These are phyloP conservation scores for Boletus sensibilis DNA, from an alignment of 768 basidiomycete genomes.

Conservation along the genomic window DNA sequence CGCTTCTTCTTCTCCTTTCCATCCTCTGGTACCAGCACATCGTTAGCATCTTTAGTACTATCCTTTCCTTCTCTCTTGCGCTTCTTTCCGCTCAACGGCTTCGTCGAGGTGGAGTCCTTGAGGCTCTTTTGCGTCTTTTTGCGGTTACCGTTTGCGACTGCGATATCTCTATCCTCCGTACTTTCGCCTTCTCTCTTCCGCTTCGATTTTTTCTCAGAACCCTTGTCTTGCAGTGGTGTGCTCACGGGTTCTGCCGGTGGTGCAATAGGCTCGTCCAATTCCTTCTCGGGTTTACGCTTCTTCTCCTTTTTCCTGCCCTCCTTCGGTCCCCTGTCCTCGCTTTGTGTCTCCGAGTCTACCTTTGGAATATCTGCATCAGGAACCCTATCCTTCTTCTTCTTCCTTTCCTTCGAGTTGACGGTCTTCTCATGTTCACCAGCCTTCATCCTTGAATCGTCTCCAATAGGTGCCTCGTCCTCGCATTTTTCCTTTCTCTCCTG, in stretches of 20 bases:
- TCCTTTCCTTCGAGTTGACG: slow-evolving; percentile 2
- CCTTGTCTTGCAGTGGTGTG: slow-evolving; percentile 3
- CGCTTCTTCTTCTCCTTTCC: slow-evolving; percentile 34
- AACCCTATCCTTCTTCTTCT: slow-evolving; percentile 17
- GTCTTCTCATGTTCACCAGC: slow-evolving; percentile 2
- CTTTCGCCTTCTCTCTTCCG: slow-evolving; percentile 29
- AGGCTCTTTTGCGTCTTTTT: slow-evolving; percentile 30
- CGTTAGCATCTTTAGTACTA: slow-evolving; percentile 4
- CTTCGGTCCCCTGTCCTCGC: not conserved
- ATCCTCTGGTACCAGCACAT: slow-evolving; percentile 17
- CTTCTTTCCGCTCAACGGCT: slow-evolving; percentile 25
- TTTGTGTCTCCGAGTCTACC: not conserved
- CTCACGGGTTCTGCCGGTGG: slow-evolving; percentile 11
- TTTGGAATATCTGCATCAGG: not conserved
- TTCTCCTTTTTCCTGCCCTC: slow-evolving; percentile 17
- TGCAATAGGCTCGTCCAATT: slow-evolving; percentile 19
- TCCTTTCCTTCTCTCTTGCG: slow-evolving; percentile 21
- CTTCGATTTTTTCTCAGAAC: slow-evolving; percentile 27
- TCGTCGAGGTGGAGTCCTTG: slow-evolving; percentile 7
- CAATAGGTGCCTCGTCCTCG: not conserved
- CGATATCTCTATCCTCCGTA: slow-evolving; percentile 8
- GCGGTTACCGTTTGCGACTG: slow-evolving; percentile 4
- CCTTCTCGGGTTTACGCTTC: slow-evolving; percentile 17
- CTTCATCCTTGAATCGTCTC: not conserved
- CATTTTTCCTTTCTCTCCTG: slow-evolving; percentile 1